These are phyloP conservation scores for Xylaria sp. DNA, from an alignment of 2,329 filamentous ascomycete species.

Conservation along the genomic window DNA sequence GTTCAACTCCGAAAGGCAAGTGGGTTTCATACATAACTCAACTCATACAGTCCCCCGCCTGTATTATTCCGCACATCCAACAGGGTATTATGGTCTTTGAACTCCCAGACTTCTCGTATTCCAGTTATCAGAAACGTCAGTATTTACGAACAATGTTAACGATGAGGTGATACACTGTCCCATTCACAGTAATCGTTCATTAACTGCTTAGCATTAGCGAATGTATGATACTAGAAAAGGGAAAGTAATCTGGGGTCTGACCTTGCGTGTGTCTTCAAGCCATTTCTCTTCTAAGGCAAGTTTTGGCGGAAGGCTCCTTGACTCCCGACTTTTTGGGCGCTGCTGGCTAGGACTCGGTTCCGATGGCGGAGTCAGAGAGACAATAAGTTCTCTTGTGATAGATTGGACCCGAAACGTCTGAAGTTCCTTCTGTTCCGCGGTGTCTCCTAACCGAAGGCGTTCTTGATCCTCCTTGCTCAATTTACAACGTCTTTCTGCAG, in stretches of 20 bases:
- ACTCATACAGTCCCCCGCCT: not conserved
- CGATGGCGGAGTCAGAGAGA: slow-evolving; percentile 1
- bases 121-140: not conserved
- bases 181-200: slow-evolving; percentile 11
- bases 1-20: too few species aligned
- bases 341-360: not conserved
- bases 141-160: not conserved
- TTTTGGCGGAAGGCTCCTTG: not conserved
- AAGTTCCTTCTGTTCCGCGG: slow-evolving; percentile 6
- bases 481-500: slow-evolving; percentile 2
- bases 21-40: too few species aligned
- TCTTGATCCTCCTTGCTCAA: slow-evolving; percentile 5
- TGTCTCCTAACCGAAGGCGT: not conserved
- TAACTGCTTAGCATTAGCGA: not conserved
- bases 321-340: not conserved
- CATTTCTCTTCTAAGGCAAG: slow-evolving; percentile 16
- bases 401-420: slow-evolving; percentile 8
- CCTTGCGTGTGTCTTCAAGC: slow-evolving; percentile 14
- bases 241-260: not conserved
- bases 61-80: too few species aligned
- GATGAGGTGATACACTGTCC: not conserved
- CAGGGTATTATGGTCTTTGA: too few species aligned
- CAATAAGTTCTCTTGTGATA: not conserved
- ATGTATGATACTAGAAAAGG: not conserved
- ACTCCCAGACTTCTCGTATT: not conserved